A percentile compares a stretch with the other conserved stretches of the same genome.
These are phyloP conservation scores for Saturnispora mendoncae DNA, from an alignment of 805 yeast genomes.

Conservation along the genomic window DNA sequence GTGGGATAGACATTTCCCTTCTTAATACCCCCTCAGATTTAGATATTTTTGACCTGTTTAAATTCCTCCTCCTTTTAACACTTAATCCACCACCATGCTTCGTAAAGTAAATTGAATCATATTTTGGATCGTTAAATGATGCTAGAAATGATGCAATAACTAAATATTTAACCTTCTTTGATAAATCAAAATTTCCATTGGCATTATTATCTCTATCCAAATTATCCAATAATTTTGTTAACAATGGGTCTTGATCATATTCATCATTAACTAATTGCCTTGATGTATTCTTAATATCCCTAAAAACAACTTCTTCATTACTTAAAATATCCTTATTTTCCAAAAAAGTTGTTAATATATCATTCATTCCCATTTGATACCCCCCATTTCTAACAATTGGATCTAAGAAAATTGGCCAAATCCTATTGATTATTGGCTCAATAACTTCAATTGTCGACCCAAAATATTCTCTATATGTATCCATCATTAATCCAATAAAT, in stretches of 20 bases:
- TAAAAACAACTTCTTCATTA: conserved; percentile 21
- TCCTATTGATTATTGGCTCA: conserved; percentile 21
- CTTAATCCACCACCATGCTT: conserved; percentile 42
- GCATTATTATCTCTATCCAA: conserved; percentile 7
- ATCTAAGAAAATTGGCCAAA: conserved; percentile 27
- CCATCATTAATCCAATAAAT: conserved; percentile 37
- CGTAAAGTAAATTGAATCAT: conserved; percentile 65
- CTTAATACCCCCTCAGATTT: conserved; percentile 41
- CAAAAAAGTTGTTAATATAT: conserved; percentile 24
- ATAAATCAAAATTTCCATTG: conserved; percentile 35
- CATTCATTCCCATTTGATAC: conserved; percentile 19
- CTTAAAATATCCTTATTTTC: conserved; percentile 20
- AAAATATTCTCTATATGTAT: conserved; percentile 36
- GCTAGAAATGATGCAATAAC: conserved; percentile 77
- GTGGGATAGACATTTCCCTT: conserved; percentile 58
- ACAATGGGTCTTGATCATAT: conserved; percentile 2
- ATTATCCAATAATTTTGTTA: conserved; percentile 2
- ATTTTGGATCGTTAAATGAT: conserved; percentile 61
- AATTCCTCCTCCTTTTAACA: conserved; percentile 29
- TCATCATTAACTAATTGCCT: conserved; percentile 9
- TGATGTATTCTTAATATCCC: conserved; percentile 16
- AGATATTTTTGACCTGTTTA: conserved; percentile 15
- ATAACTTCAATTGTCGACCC: conserved; percentile 36
- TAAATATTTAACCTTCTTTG: conserved; percentile 58
- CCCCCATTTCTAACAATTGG: conserved; percentile 19